These are phyloP conservation scores for Cyberlindnera petersonii DNA, from an alignment of 805 yeast species.

Conservation along the genomic window DNA sequence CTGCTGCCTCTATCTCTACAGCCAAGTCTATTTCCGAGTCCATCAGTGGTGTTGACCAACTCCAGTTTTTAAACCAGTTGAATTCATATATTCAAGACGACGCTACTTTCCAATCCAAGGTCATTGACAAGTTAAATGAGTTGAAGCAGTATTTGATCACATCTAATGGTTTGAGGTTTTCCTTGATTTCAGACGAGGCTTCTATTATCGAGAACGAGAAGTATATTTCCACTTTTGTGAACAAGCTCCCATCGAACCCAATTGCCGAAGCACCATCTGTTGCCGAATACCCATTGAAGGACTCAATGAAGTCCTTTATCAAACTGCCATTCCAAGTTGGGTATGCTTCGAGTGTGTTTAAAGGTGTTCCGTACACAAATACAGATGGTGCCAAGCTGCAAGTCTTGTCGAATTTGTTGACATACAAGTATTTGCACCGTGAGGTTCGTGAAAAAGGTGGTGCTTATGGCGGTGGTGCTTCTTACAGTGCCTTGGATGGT, in stretches of 20 bases:
- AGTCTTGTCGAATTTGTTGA: constrained; percentile 71
- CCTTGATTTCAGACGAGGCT: constrained; percentile 55
- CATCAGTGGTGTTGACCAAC: constrained; percentile 73
- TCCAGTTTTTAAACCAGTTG: constrained; percentile 62
- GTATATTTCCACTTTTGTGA: constrained; percentile 29
- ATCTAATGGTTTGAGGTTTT: constrained; percentile 45
- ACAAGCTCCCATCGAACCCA: constrained; percentile 25
- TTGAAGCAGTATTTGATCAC: constrained; percentile 43
- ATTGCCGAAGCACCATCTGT: constrained; percentile 6
- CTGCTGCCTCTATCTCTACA: constrained; percentile 60
- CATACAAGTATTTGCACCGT: constrained; percentile 80
- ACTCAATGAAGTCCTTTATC: constrained; percentile 42
- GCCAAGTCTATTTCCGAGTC: constrained; percentile 58
- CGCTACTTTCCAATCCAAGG: constrained; percentile 45
- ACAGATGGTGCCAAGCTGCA: constrained; percentile 84
- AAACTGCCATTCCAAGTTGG: constrained; percentile 86
- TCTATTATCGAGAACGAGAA: constrained; percentile 27
- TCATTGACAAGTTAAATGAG: constrained; percentile 60
- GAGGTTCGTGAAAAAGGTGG: constrained; percentile 95
- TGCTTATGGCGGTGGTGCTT: constrained; percentile 96
- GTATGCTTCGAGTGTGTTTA: constrained; percentile 64
- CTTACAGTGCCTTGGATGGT: constrained; percentile 79
- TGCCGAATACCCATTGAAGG: constrained; percentile 16
- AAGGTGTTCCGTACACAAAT: constrained; percentile 63
- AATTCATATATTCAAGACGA: constrained; percentile 47